Evolutionary conservation across 208 protist species (phyloP).

Genomic region (Strigomonas oncopelti): DNA sequence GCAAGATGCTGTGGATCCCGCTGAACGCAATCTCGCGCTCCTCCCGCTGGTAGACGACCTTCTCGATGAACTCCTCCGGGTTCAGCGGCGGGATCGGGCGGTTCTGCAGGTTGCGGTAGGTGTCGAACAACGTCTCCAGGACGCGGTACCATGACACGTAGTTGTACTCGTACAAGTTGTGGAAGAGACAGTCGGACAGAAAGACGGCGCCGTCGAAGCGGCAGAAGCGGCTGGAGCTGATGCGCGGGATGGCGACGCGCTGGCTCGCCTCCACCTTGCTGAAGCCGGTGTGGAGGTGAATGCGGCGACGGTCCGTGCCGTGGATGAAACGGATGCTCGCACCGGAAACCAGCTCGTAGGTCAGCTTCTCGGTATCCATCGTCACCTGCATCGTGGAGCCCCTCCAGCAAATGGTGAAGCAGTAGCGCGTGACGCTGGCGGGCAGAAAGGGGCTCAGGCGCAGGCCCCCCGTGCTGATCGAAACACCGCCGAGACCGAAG

Average conservation of each 20-base stretch:
- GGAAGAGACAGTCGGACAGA: constrained; percentile 72
- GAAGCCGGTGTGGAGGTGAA: constrained; percentile 82
- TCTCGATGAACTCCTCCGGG: constrained; percentile 78
- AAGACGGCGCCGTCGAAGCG: constrained; percentile 85
- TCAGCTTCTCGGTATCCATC: constrained; percentile 54
- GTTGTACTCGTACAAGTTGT: constrained; percentile 84
- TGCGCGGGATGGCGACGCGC: constrained; percentile 50
- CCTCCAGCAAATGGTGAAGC: constrained; percentile 78
- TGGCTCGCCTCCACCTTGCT: constrained; percentile 30
- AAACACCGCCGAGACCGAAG: constrained; percentile 73
- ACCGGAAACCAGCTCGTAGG: constrained; percentile 77
- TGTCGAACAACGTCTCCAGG: constrained; percentile 85
- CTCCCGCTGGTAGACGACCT: constrained; percentile 81
- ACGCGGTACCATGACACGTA: constrained; percentile 82
- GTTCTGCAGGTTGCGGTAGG: constrained; percentile 74
- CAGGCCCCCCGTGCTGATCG: constrained; percentile 39
- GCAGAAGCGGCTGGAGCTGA: constrained; percentile 32
- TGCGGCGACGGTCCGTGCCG: constrained; percentile 49
- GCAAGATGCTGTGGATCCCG: constrained; percentile 82
- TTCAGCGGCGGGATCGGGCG: constrained; percentile 70
- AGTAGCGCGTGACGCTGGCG: constrained; percentile 55
- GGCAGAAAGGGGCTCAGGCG: constrained; percentile 73
- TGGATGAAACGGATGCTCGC: constrained; percentile 83
- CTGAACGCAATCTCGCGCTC: constrained; percentile 76
- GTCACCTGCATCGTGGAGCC: constrained; percentile 62